A percentile compares a stretch with the other conserved stretches of the same genome.
These are phyloP conservation scores for Nicotiana benthamiana DNA, from an alignment of 257 asterid species.

Conservation along the genomic window DNA sequence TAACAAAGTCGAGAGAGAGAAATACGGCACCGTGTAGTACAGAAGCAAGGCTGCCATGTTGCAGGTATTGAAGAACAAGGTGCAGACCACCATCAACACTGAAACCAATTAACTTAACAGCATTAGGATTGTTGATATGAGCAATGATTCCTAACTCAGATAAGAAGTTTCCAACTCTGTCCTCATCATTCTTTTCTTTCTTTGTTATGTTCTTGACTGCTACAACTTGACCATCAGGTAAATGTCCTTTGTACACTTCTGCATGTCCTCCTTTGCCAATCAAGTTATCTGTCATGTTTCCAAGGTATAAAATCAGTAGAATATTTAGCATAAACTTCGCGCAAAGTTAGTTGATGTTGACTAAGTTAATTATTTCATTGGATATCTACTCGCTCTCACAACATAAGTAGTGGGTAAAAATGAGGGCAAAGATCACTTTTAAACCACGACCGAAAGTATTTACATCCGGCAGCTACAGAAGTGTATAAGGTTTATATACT, in stretches of 20 bases:
- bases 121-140: slow-evolving; percentile 78
- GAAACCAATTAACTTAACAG: slow-evolving; percentile 76
- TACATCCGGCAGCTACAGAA: no score
- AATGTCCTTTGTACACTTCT: slow-evolving; percentile 72
- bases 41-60: slow-evolving; percentile 74
- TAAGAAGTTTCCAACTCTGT: slow-evolving; percentile 75
- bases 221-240: slow-evolving; percentile 70
- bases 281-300: slow-evolving; percentile 43
- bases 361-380: no score
- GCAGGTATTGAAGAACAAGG: slow-evolving; percentile 71
- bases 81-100: slow-evolving; percentile 66
- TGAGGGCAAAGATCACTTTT: no score
- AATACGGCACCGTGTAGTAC: slow-evolving; percentile 52
- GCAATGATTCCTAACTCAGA: slow-evolving; percentile 89
- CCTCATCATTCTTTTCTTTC: slow-evolving; percentile 59
- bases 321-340: slow-evolving; percentile 4
- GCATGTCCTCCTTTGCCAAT: slow-evolving; percentile 97
- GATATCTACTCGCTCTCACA: no score
- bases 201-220: slow-evolving; percentile 79
- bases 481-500: no score
- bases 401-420: no score
- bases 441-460: no score
- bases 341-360: not conserved
- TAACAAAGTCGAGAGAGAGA: not conserved
- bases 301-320: slow-evolving; percentile 9